Evolutionary conservation across 495 filamentous ascomycete genomes (phyloP).

Genomic region (Xylaria scruposa): DNA sequence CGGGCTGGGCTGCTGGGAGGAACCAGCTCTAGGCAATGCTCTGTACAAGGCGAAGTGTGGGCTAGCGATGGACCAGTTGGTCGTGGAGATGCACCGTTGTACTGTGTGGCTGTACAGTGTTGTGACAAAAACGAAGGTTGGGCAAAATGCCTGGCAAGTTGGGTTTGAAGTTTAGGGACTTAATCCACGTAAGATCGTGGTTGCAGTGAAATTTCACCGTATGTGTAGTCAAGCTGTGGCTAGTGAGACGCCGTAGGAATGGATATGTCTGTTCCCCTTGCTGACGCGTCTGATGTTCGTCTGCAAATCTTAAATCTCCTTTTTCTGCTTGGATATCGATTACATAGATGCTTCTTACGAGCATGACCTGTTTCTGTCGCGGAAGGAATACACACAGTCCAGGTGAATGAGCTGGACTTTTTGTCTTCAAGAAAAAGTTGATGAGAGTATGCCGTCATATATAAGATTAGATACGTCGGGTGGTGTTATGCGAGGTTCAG

Average conservation of each 20-base stretch:
- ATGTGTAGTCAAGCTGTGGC: neutral
- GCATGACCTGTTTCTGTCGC: constrained; percentile 23
- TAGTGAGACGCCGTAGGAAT: constrained; percentile 1
- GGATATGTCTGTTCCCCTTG: neutral
- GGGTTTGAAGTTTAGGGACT: neutral
- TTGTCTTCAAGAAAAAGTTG: constrained; percentile 8
- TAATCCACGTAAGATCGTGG: constrained; percentile 17
- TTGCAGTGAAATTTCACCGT: constrained; percentile 2
- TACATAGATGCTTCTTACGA: constrained; percentile 23
- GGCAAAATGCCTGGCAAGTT: constrained; percentile 8
- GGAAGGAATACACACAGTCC: constrained; percentile 12
- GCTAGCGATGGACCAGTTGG: neutral
- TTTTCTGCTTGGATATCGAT: constrained; percentile 24
- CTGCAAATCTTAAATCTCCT: constrained; percentile 19
- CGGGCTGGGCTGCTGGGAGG: neutral
- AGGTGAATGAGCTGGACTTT: neutral
- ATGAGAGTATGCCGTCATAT: constrained; percentile 22
- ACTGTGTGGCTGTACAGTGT: neutral
- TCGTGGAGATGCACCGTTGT: neutral
- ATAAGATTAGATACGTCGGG: constrained; percentile 19
- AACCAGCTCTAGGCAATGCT: neutral
- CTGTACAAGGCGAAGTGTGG: constrained; percentile 8
- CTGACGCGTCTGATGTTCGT: constrained; percentile 6
- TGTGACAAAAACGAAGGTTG: constrained; percentile 13
- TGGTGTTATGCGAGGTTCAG: constrained; percentile 16